Evolutionary conservation across 495 filamentous ascomycete genomes (phyloP), one percentile per base, ranked within the genome.

Genomic region (Tuber microsphaerosporum): DNA sequence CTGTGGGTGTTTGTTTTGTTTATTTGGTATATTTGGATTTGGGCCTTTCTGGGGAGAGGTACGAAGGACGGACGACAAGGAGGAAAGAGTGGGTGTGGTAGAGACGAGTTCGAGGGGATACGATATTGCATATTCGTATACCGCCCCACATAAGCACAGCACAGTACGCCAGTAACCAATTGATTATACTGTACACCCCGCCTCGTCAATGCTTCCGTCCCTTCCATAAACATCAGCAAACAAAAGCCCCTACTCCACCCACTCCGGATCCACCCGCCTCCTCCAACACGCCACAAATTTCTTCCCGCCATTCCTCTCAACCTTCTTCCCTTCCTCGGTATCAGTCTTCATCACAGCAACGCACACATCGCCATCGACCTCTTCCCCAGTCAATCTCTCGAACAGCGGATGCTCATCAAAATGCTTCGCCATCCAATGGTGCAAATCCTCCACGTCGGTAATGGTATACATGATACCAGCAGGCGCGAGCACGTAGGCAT

Each of bases 241-340:
- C n/a, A 1, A 76, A n/a, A 83, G 83, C 61, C 31, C 39, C 68
- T 72, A 51, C 31, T 44, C 43, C 76, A 68, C 84, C 92, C 92
- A 96, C 68, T 88, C 87, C 5, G 93, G 94, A 86, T 97, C 92
- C 81, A 89, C 90, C 82, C 91, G 85, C 77, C 95, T 88, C 82
- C 91, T 87, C 84, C 93, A 99, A 41, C 94, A 89, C 69, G 92
- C 93, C 56, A 97, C 91, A 83, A 91, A 94, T 85, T 97, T 98
- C 76, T 86, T 87, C 0, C 96, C 95, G 68, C 91, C 89, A 85
- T 97, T 95, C 83, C 95, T 89, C 76, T 90, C 89, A 10, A 99
- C 95, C 86, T 99, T 99, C 87, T 97, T 97, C 71, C 94, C 93
- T 86, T 99, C 95, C 84, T 99, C 95, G 2, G 95, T 99, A 84